phyloP scores from a whole-genome alignment of 306 rosid genomes.

The Luffa acutangula region DNA sequence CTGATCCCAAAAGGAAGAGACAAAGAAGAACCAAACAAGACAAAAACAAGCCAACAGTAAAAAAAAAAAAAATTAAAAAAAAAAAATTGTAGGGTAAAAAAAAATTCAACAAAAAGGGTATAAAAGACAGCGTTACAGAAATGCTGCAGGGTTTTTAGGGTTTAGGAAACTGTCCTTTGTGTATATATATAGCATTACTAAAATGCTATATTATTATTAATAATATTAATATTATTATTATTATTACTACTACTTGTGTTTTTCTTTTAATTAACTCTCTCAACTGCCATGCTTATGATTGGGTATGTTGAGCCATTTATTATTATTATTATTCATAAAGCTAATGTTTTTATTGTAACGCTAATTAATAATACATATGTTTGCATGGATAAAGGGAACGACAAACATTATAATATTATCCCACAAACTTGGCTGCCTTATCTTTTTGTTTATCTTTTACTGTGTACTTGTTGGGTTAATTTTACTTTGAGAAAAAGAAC shows the following conservation, averaged over 20 bases:
- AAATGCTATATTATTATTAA: not conserved
- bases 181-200: slow-evolving; percentile 28
- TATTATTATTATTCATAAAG: not conserved
- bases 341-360: not conserved
- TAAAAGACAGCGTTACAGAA: slow-evolving; percentile 49
- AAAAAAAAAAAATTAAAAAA: slow-evolving; percentile 15
- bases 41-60: slow-evolving; percentile 1
- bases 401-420: not conserved
- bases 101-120: not conserved
- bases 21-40: slow-evolving; percentile 1
- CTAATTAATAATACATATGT: not conserved
- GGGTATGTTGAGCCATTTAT: not conserved
- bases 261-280: not conserved
- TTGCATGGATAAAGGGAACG: slow-evolving; percentile 2
- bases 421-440: not conserved
- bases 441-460: not conserved
- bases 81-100: slow-evolving; percentile 2
- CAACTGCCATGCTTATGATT: not conserved
- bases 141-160: slow-evolving; percentile 64
- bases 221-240: slow-evolving; percentile 16
- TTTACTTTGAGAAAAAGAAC: not conserved
- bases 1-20: slow-evolving; percentile 16
- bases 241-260: slow-evolving; percentile 10
- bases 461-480: not conserved
- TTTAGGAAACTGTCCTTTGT: slow-evolving; percentile 32